Conservation (phyloP, 2,329 filamentous ascomycete species). For the Botrytis fabae region DNA sequence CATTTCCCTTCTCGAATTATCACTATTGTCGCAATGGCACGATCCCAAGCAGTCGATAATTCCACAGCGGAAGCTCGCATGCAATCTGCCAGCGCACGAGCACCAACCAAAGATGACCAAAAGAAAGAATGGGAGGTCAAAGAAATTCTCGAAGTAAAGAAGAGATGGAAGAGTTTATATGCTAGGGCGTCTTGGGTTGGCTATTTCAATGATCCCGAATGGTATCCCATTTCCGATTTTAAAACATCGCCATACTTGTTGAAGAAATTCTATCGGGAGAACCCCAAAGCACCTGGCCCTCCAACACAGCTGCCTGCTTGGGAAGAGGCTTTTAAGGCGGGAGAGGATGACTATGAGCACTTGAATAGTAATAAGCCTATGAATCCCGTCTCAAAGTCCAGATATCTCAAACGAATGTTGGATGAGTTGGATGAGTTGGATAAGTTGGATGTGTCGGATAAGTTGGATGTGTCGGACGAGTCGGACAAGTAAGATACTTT, state of each 20-base stretch:
- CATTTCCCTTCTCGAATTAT: too few species aligned
- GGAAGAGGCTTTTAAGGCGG: not conserved
- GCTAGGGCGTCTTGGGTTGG: not conserved
- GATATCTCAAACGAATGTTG: not conserved
- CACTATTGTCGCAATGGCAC: not conserved
- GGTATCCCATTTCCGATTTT: slow-evolving; percentile 3
- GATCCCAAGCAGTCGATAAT: not conserved
- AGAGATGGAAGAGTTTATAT: not conserved
- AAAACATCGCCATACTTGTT: not conserved
- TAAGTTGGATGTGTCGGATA: too few species aligned
- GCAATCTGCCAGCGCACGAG: not conserved
- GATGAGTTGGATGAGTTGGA: not conserved
- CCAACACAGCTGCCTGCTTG: not conserved
- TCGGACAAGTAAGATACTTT: not conserved
- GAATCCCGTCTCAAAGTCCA: not conserved
- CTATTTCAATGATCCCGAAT: not conserved
- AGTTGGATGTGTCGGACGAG: too few species aligned
- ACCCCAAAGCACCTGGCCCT: not conserved
- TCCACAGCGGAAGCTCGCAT: not conserved
- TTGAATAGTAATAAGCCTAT: not conserved
- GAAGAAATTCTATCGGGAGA: not conserved
- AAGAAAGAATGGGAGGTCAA: slow-evolving; percentile 5
- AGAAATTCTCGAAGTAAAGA: not conserved
- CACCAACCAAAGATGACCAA: not conserved
- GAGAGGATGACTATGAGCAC: slow-evolving; percentile 9